A percentile compares a stretch with the other conserved stretches of the same genome.
Evolutionary conservation across 225 moss, liverwort and hornwort genomes (phyloP).

Genomic region (Polytrichum formosum): DNA sequence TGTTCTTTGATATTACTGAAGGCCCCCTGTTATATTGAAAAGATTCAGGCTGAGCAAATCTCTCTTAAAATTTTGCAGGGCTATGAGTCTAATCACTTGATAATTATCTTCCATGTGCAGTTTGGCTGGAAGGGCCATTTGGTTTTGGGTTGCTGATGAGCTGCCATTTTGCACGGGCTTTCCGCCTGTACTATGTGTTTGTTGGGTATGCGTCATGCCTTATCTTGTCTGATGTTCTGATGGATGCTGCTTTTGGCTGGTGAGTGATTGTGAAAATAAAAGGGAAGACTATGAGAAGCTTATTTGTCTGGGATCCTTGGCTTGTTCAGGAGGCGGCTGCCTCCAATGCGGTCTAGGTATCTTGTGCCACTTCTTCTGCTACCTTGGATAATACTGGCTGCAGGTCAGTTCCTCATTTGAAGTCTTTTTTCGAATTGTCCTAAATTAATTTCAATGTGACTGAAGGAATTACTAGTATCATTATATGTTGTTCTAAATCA

Average conservation of each 20-base stretch:
- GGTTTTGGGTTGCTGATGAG: conserved; percentile 39
- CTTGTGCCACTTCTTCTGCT: conserved; percentile 30
- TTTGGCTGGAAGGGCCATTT: conserved; percentile 33
- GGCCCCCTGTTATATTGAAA: too few relatives aligned
- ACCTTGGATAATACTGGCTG: conserved; percentile 21
- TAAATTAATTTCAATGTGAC: too few relatives aligned
- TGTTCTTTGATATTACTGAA: not conserved
- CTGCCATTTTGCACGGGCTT: conserved; percentile 36
- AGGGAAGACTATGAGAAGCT: too few relatives aligned
- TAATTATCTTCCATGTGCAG: conserved; percentile 17
- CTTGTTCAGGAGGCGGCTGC: conserved; percentile 35
- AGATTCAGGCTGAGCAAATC: not conserved
- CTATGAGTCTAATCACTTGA: not conserved
- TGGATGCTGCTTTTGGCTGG: too few relatives aligned
- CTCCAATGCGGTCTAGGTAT: conserved; percentile 20
- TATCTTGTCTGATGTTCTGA: not conserved
- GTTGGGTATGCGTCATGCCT: conserved; percentile 18
- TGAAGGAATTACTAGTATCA: too few relatives aligned
- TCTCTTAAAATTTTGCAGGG: not conserved
- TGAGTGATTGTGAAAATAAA: too few relatives aligned
- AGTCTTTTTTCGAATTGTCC: too few relatives aligned
- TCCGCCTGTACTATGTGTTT: conserved; percentile 45
- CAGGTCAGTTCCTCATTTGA: conserved; percentile 17
- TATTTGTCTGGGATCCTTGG: not conserved
- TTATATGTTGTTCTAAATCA: not conserved